Conservation (phyloP, 345 rosid species). For the Eucalyptus victrix region DNA sequence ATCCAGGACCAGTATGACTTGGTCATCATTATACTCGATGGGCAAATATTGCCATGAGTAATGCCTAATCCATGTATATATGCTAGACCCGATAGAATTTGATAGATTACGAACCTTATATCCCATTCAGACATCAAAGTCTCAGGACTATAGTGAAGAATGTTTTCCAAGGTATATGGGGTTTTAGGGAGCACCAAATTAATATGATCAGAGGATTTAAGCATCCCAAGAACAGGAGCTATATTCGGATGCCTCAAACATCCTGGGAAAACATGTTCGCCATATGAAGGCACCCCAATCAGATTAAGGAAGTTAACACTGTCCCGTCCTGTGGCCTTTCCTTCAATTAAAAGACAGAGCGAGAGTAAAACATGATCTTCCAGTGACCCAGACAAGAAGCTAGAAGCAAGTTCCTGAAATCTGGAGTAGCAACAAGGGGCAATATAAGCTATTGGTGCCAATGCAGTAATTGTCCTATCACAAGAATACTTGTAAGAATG, state of each 20-base stretch:
- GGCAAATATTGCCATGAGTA: constrained; percentile 62
- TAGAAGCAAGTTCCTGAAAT: constrained; percentile 42
- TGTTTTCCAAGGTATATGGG: constrained; percentile 57
- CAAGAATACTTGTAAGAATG: constrained; percentile 36
- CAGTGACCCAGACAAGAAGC: constrained; percentile 34
- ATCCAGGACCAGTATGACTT: constrained; percentile 73
- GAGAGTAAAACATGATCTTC: constrained; percentile 65
- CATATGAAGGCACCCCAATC: constrained; percentile 52
- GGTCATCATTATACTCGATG: constrained; percentile 58
- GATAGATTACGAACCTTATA: constrained; percentile 52
- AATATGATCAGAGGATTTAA: constrained; percentile 29
- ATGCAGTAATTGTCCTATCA: constrained; percentile 27
- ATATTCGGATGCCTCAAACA: constrained; percentile 81
- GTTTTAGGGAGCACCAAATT: constrained; percentile 58
- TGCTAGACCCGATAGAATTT: constrained; percentile 64
- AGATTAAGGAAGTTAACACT: constrained; percentile 39
- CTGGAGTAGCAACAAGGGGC: constrained; percentile 22
- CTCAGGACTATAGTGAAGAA: constrained; percentile 68
- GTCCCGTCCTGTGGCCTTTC: constrained; percentile 63
- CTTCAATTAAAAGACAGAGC: constrained; percentile 42
- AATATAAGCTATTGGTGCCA: constrained; percentile 53
- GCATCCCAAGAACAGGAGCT: constrained; percentile 55
- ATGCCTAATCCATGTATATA: constrained; percentile 56
- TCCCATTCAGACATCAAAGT: constrained; percentile 72
- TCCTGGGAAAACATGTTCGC: constrained; percentile 28